phyloP scores from a whole-genome alignment of 2,329 filamentous ascomycete genomes.

The Nemania diffusa region DNA sequence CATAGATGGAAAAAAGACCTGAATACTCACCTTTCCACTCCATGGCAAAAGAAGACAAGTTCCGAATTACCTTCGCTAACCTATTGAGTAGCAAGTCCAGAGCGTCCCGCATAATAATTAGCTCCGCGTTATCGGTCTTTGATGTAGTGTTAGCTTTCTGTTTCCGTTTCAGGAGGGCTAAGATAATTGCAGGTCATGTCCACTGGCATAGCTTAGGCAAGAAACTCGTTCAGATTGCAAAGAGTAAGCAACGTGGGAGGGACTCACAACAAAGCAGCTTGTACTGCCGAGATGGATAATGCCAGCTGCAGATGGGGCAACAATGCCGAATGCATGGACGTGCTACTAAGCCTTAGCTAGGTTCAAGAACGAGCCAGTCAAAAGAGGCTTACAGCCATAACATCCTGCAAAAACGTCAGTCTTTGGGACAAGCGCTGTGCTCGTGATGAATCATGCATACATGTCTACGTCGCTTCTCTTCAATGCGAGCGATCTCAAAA shows the following conservation, averaged over 20 bases:
- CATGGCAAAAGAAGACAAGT: slow-evolving; percentile 77
- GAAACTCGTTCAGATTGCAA: too few species aligned
- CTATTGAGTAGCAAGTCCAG: slow-evolving; percentile 81
- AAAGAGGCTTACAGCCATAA: slow-evolving; percentile 71
- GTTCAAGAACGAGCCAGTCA: too few species aligned
- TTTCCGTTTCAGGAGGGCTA: too few species aligned
- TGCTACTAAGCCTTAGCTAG: too few species aligned
- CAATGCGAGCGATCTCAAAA: slow-evolving; percentile 77
- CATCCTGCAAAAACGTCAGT: slow-evolving; percentile 48
- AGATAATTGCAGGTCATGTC: too few species aligned
- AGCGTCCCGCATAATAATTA: slow-evolving; percentile 80
- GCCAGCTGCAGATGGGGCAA: slow-evolving; percentile 62
- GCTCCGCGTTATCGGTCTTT: slow-evolving; percentile 78
- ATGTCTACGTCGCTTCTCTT: slow-evolving; percentile 78
- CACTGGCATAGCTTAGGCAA: too few species aligned
- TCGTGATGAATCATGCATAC: too few species aligned
- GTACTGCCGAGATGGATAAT: slow-evolving; percentile 79
- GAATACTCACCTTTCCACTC: slow-evolving; percentile 58
- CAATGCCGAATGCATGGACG: slow-evolving; percentile 78
- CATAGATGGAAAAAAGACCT: not conserved
- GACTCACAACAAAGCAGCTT: slow-evolving; percentile 48
- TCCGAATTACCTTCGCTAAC: slow-evolving; percentile 80
- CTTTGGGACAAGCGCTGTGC: too few species aligned
- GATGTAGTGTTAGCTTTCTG: too few species aligned
- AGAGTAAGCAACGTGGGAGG: too few species aligned